Evolutionary conservation across 148 eudicot species (phyloP).

Genomic region (Amaranthus palmeri): DNA sequence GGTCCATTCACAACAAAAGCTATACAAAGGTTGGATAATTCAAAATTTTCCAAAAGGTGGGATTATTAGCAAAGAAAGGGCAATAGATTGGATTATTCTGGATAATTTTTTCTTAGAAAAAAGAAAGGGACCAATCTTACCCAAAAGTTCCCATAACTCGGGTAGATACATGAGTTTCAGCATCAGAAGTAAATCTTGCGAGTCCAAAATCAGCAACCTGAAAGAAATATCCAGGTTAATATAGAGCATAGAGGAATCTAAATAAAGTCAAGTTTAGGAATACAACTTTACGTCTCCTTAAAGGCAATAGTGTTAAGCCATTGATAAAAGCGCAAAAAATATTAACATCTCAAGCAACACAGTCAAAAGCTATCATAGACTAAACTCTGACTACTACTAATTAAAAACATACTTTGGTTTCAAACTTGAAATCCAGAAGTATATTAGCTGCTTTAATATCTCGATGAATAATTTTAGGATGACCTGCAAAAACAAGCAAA

Average conservation of each 20-base stretch:
- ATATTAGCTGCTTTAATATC: constrained; percentile 84
- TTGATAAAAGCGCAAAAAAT: not conserved
- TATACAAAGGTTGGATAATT: too few relatives aligned
- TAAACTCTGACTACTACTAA: not conserved
- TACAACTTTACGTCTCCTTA: not conserved
- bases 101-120: not conserved
- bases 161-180: constrained; percentile 79
- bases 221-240: constrained; percentile 6
- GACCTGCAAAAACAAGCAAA: constrained; percentile 42
- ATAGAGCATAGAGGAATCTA: not conserved
- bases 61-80: too few relatives aligned
- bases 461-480: constrained; percentile 78
- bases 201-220: constrained; percentile 99
- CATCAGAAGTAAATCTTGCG: constrained; percentile 73
- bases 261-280: not conserved
- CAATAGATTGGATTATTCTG: too few relatives aligned
- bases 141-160: constrained; percentile 94
- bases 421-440: constrained; percentile 64
- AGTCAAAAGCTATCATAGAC: not conserved
- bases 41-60: too few relatives aligned
- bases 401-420: constrained; percentile 52
- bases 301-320: not conserved
- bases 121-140: constrained; percentile 28
- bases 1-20: too few relatives aligned
- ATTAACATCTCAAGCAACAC: not conserved